Evolutionary conservation across 371 early-diverging fungal genomes (phyloP).

Genomic region (Nematocida minor): DNA sequence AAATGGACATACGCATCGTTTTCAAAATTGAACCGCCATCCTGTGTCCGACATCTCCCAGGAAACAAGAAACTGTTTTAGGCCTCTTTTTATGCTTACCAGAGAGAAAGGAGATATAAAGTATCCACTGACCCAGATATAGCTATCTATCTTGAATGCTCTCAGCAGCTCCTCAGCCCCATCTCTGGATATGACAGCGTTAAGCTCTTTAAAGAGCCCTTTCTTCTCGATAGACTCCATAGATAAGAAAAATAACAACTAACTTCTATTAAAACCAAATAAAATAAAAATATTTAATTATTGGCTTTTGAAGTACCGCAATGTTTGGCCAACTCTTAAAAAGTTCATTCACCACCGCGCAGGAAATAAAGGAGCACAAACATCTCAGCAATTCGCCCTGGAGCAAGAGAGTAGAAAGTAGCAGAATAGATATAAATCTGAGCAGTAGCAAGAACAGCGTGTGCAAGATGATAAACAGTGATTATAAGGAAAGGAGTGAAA

Average conservation of each 20-base stretch:
- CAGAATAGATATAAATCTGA: too few species aligned
- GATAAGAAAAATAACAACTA: constrained; percentile 36
- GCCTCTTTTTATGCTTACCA: constrained; percentile 47
- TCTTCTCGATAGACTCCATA: not conserved
- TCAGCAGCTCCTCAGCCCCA: not conserved
- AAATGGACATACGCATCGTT: not conserved
- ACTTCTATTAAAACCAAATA: not conserved
- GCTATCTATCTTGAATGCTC: constrained; percentile 28
- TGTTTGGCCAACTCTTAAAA: too few species aligned
- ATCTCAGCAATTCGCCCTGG: too few species aligned
- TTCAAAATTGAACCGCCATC: constrained; percentile 35
- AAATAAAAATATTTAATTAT: not conserved
- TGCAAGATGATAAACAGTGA: too few species aligned
- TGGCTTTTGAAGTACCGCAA: not conserved
- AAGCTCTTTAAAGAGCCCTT: constrained; percentile 1
- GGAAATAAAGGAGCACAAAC: too few species aligned
- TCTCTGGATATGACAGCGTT: not conserved
- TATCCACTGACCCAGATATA: constrained; percentile 26
- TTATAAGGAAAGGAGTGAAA: too few species aligned
- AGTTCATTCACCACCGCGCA: too few species aligned
- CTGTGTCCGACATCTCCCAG: constrained; percentile 38
- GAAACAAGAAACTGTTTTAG: not conserved
- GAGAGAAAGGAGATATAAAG: constrained; percentile 50
- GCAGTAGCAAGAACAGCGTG: too few species aligned
- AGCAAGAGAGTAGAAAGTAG: too few species aligned